Conservation (phyloP, 2,329 filamentous ascomycete genomes). For the Aspergillus transmontanensis region DNA sequence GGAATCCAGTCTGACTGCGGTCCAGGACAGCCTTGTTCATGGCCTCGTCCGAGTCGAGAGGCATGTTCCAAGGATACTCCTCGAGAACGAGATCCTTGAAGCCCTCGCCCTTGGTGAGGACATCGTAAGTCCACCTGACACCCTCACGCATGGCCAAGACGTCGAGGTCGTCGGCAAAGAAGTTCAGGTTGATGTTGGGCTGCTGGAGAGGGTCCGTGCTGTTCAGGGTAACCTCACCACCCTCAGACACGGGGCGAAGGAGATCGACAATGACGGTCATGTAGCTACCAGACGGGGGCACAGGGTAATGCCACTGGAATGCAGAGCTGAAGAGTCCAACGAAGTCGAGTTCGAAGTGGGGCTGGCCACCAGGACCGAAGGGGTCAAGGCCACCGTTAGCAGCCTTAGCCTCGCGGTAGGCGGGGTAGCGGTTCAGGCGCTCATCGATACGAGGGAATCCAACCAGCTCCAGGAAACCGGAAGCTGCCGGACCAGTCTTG, state of each 20-base stretch:
- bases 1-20: slow-evolving; percentile 55
- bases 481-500: slow-evolving; percentile 45
- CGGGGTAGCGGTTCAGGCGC: slow-evolving; percentile 38
- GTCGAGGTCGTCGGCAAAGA: slow-evolving; percentile 52
- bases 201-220: slow-evolving; percentile 41
- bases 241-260: slow-evolving; percentile 50
- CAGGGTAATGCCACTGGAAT: slow-evolving; percentile 54
- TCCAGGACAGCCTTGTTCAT: slow-evolving; percentile 62
- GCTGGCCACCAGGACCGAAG: slow-evolving; percentile 59
- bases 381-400: slow-evolving; percentile 51
- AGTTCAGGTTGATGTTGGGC: slow-evolving; percentile 49
- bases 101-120: slow-evolving; percentile 59
- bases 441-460: slow-evolving; percentile 46
- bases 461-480: slow-evolving; percentile 54
- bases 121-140: slow-evolving; percentile 56
- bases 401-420: slow-evolving; percentile 50
- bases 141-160: slow-evolving; percentile 63
- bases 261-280: slow-evolving; percentile 61
- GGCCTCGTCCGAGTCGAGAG: slow-evolving; percentile 55
- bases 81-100: slow-evolving; percentile 48
- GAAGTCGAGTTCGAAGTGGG: slow-evolving; percentile 66
- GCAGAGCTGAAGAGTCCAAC: slow-evolving; percentile 59
- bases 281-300: slow-evolving; percentile 50
- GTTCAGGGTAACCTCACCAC: slow-evolving; percentile 42
- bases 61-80: slow-evolving; percentile 64